Conservation (phyloP, 2,329 filamentous ascomycete species). For the Claviceps purpurea region DNA sequence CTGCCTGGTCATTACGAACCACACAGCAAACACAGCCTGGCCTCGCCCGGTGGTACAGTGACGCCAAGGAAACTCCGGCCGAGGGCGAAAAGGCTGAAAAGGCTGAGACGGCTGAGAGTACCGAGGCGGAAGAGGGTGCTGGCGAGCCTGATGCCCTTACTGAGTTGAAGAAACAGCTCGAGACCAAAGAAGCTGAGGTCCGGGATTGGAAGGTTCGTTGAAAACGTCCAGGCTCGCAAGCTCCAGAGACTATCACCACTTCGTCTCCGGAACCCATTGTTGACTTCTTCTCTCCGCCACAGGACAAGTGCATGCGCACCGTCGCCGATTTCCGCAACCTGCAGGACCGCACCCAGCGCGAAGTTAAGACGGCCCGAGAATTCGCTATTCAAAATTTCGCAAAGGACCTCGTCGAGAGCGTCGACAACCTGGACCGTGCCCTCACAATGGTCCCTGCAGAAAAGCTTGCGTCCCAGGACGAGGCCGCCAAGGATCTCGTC, state of each 20-base stretch:
- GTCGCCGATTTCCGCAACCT: constrained; percentile 97
- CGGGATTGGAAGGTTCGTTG: constrained; percentile 69
- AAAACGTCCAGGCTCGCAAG: not conserved
- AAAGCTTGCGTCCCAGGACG: constrained; percentile 46
- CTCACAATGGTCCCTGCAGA: constrained; percentile 64
- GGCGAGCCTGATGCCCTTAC: constrained; percentile 24
- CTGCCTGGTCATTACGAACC: constrained; percentile 23
- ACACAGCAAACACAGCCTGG: constrained; percentile 16
- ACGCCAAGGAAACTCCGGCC: constrained; percentile 25
- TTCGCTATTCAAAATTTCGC: constrained; percentile 95
- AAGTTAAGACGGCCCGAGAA: constrained; percentile 74
- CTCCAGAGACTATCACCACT: not conserved
- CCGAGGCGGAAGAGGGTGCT: constrained; percentile 15
- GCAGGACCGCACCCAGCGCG: constrained; percentile 84
- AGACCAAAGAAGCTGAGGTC: constrained; percentile 38
- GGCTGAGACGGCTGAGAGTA: not conserved
- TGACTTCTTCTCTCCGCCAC: not conserved
- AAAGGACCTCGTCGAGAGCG: constrained; percentile 83
- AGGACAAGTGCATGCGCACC: constrained; percentile 92
- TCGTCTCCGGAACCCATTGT: not conserved
- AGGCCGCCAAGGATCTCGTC: constrained; percentile 55
- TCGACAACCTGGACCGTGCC: constrained; percentile 95
- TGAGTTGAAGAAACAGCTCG: constrained; percentile 36
- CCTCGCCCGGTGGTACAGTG: constrained; percentile 34
- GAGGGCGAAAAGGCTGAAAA: constrained; percentile 13